Percentiles rank a stretch among this genome's conserved stretches.
Conservation (phyloP, 164 flowering plant species). For the Chimonanthus praecox region DNA sequence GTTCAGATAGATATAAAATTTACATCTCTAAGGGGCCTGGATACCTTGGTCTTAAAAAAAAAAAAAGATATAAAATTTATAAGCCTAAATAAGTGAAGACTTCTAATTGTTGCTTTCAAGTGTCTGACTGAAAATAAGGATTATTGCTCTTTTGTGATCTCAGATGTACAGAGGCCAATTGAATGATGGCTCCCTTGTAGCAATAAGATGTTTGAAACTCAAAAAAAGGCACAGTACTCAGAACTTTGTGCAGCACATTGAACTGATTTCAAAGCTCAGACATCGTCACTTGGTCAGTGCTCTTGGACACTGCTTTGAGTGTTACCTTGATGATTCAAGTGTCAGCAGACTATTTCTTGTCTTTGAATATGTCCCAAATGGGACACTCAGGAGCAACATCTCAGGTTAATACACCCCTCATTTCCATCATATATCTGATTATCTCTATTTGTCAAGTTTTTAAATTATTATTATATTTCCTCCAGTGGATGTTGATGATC, state of each 20-base stretch:
- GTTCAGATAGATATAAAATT: no score
- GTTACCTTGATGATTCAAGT: constrained; percentile 80
- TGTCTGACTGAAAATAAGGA: constrained; percentile 1
- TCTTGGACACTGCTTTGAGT: constrained; percentile 95
- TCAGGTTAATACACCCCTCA: constrained; percentile 46
- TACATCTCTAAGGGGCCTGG: no score
- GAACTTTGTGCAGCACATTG: constrained; percentile 63
- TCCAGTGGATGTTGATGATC: not conserved
- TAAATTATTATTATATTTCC: not conserved
- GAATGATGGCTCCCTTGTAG: constrained; percentile 64
- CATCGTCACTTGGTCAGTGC: constrained; percentile 87
- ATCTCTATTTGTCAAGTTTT: not conserved
- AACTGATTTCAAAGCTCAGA: constrained; percentile 78
- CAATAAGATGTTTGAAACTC: constrained; percentile 83
- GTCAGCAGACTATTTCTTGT: constrained; percentile 86
- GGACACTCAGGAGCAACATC: constrained; percentile 65
- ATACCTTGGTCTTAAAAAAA: no score
- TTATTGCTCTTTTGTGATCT: constrained; percentile 15
- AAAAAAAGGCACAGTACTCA: constrained; percentile 54
- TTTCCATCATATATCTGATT: not conserved
- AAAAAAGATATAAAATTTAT: not conserved
- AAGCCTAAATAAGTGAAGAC: not conserved
- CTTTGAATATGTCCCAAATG: constrained; percentile 81
- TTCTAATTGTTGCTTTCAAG: not conserved
- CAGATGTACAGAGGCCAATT: constrained; percentile 88